Conservation (phyloP, 331 rosid species). For the Malus hybrid region DNA sequence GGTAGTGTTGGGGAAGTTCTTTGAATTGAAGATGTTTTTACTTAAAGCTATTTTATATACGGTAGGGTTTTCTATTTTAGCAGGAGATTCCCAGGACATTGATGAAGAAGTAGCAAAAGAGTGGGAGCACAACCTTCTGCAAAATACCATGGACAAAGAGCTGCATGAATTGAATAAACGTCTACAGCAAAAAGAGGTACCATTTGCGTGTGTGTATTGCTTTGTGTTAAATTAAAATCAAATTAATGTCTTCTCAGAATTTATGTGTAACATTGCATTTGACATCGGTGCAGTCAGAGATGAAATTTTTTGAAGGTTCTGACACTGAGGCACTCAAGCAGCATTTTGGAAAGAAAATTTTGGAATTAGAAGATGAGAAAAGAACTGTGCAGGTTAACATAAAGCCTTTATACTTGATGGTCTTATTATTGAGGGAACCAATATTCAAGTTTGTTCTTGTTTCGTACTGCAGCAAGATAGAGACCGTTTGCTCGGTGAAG, state of each 20-base stretch:
- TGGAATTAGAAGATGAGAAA: conserved; percentile 94
- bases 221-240: not conserved
- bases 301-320: conserved; percentile 77
- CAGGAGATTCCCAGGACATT: conserved; percentile 81
- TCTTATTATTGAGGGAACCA: conserved; percentile 7
- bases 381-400: conserved; percentile 73
- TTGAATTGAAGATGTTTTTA: not conserved
- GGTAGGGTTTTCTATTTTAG: conserved; percentile 20
- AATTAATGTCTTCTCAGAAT: not conserved
- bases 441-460: conserved; percentile 23
- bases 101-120: conserved; percentile 93
- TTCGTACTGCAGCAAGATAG: conserved; percentile 68
- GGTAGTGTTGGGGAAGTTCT: not conserved
- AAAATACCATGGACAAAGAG: conserved; percentile 94
- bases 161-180: conserved; percentile 89
- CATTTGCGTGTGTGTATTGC: not conserved
- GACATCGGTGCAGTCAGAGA: conserved; percentile 60
- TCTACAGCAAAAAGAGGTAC: conserved; percentile 91
- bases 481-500: conserved; percentile 88
- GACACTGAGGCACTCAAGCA: conserved; percentile 63
- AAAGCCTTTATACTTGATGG: conserved; percentile 13
- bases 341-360: conserved; percentile 35
- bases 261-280: conserved; percentile 2
- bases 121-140: conserved; percentile 98
- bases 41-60: not conserved